Evolutionary conservation across 352 stramenopile species (phyloP).

Genomic region (Globisporangium paddicum): DNA sequence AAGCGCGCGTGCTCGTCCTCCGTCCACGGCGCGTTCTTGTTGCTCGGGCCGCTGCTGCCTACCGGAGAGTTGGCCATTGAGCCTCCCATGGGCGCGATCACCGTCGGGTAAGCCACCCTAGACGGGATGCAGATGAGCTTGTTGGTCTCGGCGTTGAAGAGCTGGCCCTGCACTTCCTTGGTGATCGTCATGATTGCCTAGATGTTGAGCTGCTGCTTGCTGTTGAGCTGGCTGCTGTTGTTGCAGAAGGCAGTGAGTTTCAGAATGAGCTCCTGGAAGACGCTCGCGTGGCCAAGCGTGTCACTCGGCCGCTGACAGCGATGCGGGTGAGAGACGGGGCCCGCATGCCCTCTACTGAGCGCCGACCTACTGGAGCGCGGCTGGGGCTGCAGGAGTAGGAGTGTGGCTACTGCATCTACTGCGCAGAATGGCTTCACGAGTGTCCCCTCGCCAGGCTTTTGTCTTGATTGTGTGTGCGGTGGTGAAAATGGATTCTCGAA

Average conservation of each 20-base stretch:
- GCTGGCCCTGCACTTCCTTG: constrained; percentile 24
- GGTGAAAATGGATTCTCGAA: neutral
- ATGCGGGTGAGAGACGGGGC: neutral
- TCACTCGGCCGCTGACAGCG: neutral
- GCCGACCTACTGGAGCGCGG: neutral
- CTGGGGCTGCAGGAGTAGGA: neutral
- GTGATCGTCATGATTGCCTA: constrained; percentile 31
- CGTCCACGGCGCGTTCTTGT: constrained; percentile 25
- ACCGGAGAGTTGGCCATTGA: neutral
- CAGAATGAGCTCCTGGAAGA: neutral
- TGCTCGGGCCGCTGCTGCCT: neutral
- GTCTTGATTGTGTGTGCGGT: neutral
- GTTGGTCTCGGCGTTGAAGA: constrained; percentile 32
- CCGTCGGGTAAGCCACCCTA: neutral
- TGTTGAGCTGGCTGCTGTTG: constrained; percentile 3
- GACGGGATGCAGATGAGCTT: constrained; percentile 26
- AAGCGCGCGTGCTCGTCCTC: constrained; percentile 49
- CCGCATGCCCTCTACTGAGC: neutral
- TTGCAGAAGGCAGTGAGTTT: neutral
- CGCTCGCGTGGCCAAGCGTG: neutral
- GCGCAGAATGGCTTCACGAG: neutral
- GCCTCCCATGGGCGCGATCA: neutral
- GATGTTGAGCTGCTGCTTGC: neutral
- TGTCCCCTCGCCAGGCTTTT: neutral
- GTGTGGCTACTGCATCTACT: neutral